Base-by-base conservation (phyloP, 352 stramenopile genomes). In the Phytophthora pinifolia region DNA sequence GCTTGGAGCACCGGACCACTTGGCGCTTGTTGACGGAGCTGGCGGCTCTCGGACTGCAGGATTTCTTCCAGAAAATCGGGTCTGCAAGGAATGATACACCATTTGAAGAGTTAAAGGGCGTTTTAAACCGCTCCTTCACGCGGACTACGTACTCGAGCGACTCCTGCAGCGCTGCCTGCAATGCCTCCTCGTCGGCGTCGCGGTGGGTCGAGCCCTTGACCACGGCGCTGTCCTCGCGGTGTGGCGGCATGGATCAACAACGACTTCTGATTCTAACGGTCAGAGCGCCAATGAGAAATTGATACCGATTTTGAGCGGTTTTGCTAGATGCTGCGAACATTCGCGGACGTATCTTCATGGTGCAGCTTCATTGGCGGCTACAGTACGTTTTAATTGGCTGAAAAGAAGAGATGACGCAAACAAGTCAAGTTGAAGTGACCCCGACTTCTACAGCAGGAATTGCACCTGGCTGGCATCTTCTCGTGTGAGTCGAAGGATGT, bases 401-500 rank as follows among this genome's bases (percentile, higher is more conserved):
- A 29, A 38, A 38, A 38, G 27, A 3, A 2, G n/a, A 13, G 38
- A 18, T 46, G 18, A 30, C n/a, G 46, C 33, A 29, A 12, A 12
- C 33, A 51, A 30, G 25, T 51, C 22, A 34, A 49, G 18, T 53
- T 32, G 13, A 12, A 14, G 6, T 14, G 18, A 27, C 35, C 18
- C 37, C 42, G 36, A 30, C 27, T 9, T 15, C 66, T 57, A 92
- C 31, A 92, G 65, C 13, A 90, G 48, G 38, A 92, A 92, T 46
- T 92, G 77, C 30, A 92, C 83, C 70, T 92, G 80, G 18, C 80
- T 92, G 1, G 78, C 83, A 58, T 92, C 83, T 62, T 92, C 83
- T 22, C 83, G 74, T 20, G 78, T 92, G 22, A 92, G 65, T 1
- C 80, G 72, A 9, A 92, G 52, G 30, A 90, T 81, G 33, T 80